These are phyloP conservation scores for Trichosphaerium sp. DNA, from an alignment of 78 protist genomes.

Conservation along the genomic window DNA sequence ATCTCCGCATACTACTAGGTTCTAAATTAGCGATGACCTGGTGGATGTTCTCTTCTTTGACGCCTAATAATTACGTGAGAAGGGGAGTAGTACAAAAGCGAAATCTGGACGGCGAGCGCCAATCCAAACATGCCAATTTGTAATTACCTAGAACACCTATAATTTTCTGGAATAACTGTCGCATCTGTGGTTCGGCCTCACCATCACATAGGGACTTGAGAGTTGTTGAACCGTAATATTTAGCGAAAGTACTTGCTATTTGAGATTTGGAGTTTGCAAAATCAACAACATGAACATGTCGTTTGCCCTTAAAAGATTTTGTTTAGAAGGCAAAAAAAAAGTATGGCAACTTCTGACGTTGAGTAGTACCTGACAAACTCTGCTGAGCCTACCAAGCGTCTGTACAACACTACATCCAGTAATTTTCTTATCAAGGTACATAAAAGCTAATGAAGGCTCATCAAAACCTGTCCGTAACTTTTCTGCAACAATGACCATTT, in stretches of 20 bases:
- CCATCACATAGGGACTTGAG: conserved; percentile 12
- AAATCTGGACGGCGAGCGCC: no score
- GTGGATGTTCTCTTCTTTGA: no score
- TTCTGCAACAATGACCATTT: conserved; percentile 31
- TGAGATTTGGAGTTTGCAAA: conserved; percentile 12
- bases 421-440: conserved; percentile 38
- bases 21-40: no score
- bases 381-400: conserved; percentile 23
- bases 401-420: conserved; percentile 35
- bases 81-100: no score
- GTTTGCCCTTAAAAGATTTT: no score
- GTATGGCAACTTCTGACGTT: conserved; percentile 2
- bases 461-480: conserved; percentile 46
- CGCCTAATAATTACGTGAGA: no score
- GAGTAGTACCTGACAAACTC: conserved; percentile 29
- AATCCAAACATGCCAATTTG: no score
- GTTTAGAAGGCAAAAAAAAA: no score
- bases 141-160: no score
- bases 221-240: conserved; percentile 10
- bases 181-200: no score
- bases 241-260: background rate
- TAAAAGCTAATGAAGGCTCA: conserved; percentile 29
- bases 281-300: conserved; percentile 12
- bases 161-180: no score
- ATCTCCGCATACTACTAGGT: no score